Evolutionary conservation across 805 yeast species (phyloP).

Genomic region (Schwanniomyces yamadae): DNA sequence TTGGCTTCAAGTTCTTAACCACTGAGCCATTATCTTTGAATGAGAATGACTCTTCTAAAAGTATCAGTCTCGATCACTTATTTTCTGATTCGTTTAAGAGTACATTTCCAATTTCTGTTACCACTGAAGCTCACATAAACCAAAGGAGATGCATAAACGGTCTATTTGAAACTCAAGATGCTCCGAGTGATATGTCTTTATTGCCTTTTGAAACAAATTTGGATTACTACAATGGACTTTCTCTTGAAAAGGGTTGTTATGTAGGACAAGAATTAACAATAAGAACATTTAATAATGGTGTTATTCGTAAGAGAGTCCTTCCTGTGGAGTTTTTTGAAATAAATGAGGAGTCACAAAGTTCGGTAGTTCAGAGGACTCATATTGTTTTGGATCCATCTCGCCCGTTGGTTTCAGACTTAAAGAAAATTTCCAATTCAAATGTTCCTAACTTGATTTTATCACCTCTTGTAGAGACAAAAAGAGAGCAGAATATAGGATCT

Average conservation of each 20-base stretch:
- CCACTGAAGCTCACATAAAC: conserved; percentile 53
- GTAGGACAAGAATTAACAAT: conserved; percentile 95
- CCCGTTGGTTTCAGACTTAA: conserved; percentile 19
- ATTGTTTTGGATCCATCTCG: conserved; percentile 12
- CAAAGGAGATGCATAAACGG: conserved; percentile 44
- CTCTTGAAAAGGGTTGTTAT: conserved; percentile 91
- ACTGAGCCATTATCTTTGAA: conserved; percentile 11
- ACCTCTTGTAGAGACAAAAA: conserved; percentile 15
- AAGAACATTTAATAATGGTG: conserved; percentile 79
- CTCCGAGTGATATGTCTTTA: conserved; percentile 26
- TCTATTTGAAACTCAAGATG: conserved; percentile 37
- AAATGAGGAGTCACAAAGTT: conserved; percentile 7
- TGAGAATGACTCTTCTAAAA: conserved; percentile 4
- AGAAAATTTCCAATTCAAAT: conserved; percentile 11
- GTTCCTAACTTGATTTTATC: conserved; percentile 16
- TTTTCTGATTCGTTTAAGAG: conserved; percentile 27
- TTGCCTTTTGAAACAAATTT: conserved; percentile 84
- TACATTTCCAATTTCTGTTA: conserved; percentile 45
- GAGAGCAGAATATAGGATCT: conserved; percentile 6
- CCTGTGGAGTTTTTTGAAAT: conserved; percentile 50
- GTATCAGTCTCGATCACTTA: conserved; percentile 10
- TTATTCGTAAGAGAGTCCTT: conserved; percentile 75
- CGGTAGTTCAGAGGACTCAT: conserved; percentile 12
- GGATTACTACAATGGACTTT: conserved; percentile 79
- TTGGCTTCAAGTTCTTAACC: conserved; percentile 56